phyloP scores from a whole-genome alignment of 73 alveolate genomes.

The Uronychia binucleata region DNA sequence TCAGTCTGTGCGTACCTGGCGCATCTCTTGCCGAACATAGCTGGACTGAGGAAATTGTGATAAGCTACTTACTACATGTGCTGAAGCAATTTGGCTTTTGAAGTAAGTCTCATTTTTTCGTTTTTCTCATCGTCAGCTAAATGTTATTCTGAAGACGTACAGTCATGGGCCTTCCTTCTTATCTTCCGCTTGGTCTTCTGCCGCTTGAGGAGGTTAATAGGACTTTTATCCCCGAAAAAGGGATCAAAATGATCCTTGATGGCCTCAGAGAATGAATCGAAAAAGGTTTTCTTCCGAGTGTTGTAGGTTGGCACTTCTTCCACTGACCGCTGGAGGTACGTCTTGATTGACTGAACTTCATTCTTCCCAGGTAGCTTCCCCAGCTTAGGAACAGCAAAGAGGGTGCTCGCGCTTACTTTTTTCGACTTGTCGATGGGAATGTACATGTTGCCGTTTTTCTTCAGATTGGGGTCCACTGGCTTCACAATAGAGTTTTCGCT shows the following conservation, averaged over 20 bases:
- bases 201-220: too few relatives aligned
- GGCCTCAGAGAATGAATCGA: background rate
- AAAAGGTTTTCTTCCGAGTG: background rate
- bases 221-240: too few relatives aligned
- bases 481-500: too few relatives aligned
- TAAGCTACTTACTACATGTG: too few relatives aligned
- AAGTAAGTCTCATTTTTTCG: too few relatives aligned
- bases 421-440: background rate
- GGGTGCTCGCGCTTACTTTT: background rate
- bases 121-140: too few relatives aligned
- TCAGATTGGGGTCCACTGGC: background rate
- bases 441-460: background rate
- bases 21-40: background rate
- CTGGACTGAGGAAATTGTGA: too few relatives aligned
- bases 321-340: background rate
- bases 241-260: background rate
- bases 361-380: background rate
- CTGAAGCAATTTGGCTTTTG: too few relatives aligned
- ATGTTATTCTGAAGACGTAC: too few relatives aligned
- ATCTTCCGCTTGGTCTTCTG: too few relatives aligned
- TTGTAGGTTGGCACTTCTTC: background rate
- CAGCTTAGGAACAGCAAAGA: background rate
- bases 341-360: background rate
- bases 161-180: too few relatives aligned
- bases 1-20: background rate